A percentile compares a stretch with the other conserved stretches of the same genome.
These are phyloP conservation scores for Hevea brasiliensis DNA, from an alignment of 345 rosid species.

Conservation along the genomic window DNA sequence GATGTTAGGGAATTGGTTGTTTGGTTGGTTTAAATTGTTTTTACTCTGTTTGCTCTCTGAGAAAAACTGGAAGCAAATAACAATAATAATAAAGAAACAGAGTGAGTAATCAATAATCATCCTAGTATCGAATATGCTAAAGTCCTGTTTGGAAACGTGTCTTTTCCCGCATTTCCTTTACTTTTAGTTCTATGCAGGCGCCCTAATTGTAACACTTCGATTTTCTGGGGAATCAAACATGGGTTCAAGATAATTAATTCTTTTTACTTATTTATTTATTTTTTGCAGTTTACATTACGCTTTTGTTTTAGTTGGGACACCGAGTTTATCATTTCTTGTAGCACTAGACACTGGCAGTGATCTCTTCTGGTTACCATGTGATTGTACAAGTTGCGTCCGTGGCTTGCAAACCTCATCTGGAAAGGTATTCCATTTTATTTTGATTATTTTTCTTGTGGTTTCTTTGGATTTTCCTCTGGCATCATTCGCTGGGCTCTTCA, in stretches of 20 bases:
- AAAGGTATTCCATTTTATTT: constrained; percentile 35
- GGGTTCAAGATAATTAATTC: background rate
- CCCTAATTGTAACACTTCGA: background rate
- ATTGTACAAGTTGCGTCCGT: constrained; percentile 58
- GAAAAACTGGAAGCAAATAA: constrained; percentile 7
- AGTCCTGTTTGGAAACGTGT: background rate
- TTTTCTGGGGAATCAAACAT: constrained; percentile 3
- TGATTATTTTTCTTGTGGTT: too few species aligned
- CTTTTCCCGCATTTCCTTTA: background rate
- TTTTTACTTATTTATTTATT: background rate
- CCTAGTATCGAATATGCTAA: background rate
- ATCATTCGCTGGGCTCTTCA: background rate
- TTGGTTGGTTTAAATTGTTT: background rate
- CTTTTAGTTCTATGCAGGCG: background rate
- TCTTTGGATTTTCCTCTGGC: background rate
- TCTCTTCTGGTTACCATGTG: constrained; percentile 94
- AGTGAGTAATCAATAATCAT: background rate
- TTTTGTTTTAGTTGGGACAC: constrained; percentile 77
- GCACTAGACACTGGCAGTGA: constrained; percentile 96
- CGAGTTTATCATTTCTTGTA: constrained; percentile 64
- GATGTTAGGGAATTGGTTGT: background rate
- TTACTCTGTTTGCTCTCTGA: constrained; percentile 13
- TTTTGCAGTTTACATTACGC: constrained; percentile 79
- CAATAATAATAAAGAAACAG: too few species aligned
- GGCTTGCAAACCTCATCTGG: constrained; percentile 39